Base-by-base conservation (phyloP, 305 asterid genomes). In the Euphrasia arctica region DNA sequence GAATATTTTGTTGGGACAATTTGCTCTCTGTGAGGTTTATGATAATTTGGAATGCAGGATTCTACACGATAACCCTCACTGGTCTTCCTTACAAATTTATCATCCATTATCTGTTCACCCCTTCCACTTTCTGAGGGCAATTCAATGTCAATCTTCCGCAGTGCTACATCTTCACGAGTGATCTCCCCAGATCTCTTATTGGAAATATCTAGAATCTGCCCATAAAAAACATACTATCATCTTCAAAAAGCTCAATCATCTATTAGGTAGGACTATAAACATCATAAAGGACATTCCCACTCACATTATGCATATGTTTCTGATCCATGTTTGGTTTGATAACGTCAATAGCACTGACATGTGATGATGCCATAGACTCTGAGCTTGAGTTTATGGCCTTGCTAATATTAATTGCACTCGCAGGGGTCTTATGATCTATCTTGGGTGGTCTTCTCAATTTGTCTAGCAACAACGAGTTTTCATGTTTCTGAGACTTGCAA, bases 401-500 rank as follows among this genome's bases (percentile, higher is more conserved):
- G 70, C 69, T 58, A 48, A 68, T 73, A 55, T 73, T 52, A 60
- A 62, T 74, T 49, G 64, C 60, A 60, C 69, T 70, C 34, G 67
- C 69, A 25, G 62, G 54, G n/a, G 45, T 67, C 60, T 71, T 74
- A 67, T 61, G 58, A 67, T 60, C 64, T 41, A 28, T 64, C 71
- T 73, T 70, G 28, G 68, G 28, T 42, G 68, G 67, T 77, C 59
- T 63, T 50, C 71, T 78, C 66, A 69, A 62, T 63, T 68, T 64
- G 62, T 62, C 80, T 39, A 63, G 76, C 56, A 75, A 71, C 71
- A 72, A 82, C 74, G 69, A 55, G 68, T 47, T 68, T 62, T 79
- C 82, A 77, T 78, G 71, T 60, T 71, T 77, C 49, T 65, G 74
- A 66, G 77, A 64, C 29, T 76, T 81, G 71, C 68, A 69, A 63